A percentile compares a stretch with the other conserved stretches of the same genome.
Conservation (phyloP, 768 basidiomycete genomes). For the Kwoniella shandongensis region DNA sequence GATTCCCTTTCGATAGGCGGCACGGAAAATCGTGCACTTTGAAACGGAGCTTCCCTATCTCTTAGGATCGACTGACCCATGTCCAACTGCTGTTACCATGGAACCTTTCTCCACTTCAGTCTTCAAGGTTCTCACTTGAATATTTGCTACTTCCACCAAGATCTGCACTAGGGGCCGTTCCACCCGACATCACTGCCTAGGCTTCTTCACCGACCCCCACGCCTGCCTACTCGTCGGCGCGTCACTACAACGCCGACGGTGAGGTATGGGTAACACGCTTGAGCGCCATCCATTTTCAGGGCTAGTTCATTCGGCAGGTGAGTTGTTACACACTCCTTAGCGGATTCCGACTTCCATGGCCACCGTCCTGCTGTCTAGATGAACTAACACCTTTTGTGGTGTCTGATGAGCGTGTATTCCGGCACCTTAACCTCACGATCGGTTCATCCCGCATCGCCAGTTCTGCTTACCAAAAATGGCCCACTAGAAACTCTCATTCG, state of each 20-base stretch:
- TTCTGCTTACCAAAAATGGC: slow-evolving; percentile 58
- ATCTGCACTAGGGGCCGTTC: slow-evolving; percentile 80
- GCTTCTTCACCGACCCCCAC: slow-evolving; percentile 77
- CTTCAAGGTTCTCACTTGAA: slow-evolving; percentile 82
- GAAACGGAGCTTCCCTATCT: slow-evolving; percentile 73
- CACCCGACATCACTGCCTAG: slow-evolving; percentile 71
- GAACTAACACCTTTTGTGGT: slow-evolving; percentile 83
- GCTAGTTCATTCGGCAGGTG: slow-evolving; percentile 88
- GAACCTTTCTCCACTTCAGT: slow-evolving; percentile 87
- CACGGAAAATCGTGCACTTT: slow-evolving; percentile 65
- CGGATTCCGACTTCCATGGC: slow-evolving; percentile 82
- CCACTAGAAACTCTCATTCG: slow-evolving; percentile 71
- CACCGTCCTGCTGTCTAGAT: slow-evolving; percentile 85
- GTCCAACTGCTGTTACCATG: slow-evolving; percentile 83
- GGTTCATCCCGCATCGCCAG: slow-evolving; percentile 63
- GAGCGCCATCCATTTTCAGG: slow-evolving; percentile 89
- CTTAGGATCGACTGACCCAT: slow-evolving; percentile 83
- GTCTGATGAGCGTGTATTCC: slow-evolving; percentile 77
- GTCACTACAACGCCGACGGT: slow-evolving; percentile 66
- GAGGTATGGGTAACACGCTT: slow-evolving; percentile 82
- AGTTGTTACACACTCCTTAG: slow-evolving; percentile 87
- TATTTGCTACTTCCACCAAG: slow-evolving; percentile 88
- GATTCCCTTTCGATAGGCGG: slow-evolving; percentile 75
- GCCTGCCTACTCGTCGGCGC: slow-evolving; percentile 62
- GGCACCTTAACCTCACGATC: slow-evolving; percentile 66